These are phyloP conservation scores for Leucosporidium creatinivorum DNA, from an alignment of 768 basidiomycete species.

Conservation along the genomic window DNA sequence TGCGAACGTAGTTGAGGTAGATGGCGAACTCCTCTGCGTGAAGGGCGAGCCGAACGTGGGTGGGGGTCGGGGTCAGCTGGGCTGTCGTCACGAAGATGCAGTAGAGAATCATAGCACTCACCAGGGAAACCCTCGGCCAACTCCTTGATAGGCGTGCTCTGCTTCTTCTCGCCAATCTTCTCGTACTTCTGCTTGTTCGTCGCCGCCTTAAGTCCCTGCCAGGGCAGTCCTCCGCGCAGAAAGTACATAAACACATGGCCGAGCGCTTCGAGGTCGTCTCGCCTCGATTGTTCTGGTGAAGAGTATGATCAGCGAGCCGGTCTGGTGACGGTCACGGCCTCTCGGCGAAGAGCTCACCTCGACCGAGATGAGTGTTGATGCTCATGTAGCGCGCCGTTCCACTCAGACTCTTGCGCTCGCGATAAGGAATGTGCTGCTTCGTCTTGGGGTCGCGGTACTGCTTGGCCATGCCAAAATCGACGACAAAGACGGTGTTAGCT, in stretches of 20 bases:
- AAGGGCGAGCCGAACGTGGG: not conserved
- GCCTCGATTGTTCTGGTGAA: slow-evolving; percentile 65
- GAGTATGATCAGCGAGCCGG: too few species aligned
- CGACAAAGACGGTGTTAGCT: slow-evolving; percentile 57
- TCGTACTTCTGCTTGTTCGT: slow-evolving; percentile 99
- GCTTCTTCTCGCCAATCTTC: slow-evolving; percentile 99
- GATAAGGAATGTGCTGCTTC: slow-evolving; percentile 98
- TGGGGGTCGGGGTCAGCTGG: slow-evolving; percentile 8
- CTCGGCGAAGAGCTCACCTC: slow-evolving; percentile 54
- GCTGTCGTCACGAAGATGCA: not conserved
- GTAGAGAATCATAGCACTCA: slow-evolving; percentile 41
- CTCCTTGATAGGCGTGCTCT: slow-evolving; percentile 94
- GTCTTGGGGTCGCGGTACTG: slow-evolving; percentile 99
- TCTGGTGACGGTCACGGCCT: too few species aligned
- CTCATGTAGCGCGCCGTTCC: slow-evolving; percentile 99
- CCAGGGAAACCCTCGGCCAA: slow-evolving; percentile 92
- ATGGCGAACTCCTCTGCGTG: slow-evolving; percentile 89
- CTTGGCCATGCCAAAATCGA: slow-evolving; percentile 99
- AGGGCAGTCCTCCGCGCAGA: slow-evolving; percentile 87
- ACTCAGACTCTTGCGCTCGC: slow-evolving; percentile 92
- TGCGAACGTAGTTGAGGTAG: slow-evolving; percentile 97
- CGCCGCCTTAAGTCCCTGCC: slow-evolving; percentile 98
- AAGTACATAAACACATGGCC: slow-evolving; percentile 99
- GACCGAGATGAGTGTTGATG: slow-evolving; percentile 96
- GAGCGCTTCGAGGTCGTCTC: slow-evolving; percentile 97